Conservation (phyloP, 148 eudicot genomes). For the Diospyros lotus region DNA sequence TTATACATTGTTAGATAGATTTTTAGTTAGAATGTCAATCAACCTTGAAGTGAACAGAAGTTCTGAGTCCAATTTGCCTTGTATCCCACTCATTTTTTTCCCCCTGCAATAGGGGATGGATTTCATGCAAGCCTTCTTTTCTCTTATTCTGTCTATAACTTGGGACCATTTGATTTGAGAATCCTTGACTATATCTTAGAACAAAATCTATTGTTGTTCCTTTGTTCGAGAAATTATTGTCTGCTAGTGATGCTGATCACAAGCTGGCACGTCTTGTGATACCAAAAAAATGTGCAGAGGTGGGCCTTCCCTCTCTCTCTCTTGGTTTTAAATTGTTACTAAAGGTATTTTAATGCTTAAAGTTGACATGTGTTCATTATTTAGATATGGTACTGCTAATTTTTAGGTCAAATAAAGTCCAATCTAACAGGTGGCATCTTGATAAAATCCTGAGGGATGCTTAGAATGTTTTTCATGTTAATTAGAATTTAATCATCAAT, state of each 20-base stretch:
- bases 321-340: neutral
- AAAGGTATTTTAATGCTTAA: neutral
- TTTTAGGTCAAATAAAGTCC: neutral
- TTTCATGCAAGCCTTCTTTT: neutral
- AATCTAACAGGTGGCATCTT: neutral
- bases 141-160: neutral
- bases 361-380: neutral
- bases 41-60: neutral
- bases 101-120: neutral
- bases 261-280: slow-evolving; percentile 27
- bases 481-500: neutral
- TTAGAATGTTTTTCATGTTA: neutral
- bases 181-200: slow-evolving; percentile 31
- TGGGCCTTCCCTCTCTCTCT: slow-evolving; percentile 10
- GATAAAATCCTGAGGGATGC: neutral
- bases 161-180: neutral
- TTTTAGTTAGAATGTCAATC: neutral
- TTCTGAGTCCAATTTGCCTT: neutral
- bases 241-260: slow-evolving; percentile 32
- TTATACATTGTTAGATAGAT: neutral
- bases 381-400: neutral
- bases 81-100: neutral
- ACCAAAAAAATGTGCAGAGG: slow-evolving; percentile 38
- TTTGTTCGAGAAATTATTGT: slow-evolving; percentile 37
- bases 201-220: slow-evolving; percentile 21